Conservation (phyloP, 2,329 filamentous ascomycete genomes). For the Graphiopsis chlorocephala region DNA sequence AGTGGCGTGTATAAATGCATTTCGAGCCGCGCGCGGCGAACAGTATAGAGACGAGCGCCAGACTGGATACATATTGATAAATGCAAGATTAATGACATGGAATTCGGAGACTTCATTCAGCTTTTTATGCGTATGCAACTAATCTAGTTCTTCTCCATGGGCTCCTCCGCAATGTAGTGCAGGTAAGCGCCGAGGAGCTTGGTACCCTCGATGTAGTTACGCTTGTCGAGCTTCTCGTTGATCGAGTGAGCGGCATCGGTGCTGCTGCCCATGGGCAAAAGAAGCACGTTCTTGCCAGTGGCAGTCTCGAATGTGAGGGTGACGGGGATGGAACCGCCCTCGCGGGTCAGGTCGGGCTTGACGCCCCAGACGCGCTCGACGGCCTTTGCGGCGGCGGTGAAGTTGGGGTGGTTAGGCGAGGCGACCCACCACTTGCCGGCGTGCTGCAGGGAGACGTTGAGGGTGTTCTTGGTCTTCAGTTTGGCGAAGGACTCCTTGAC, state of each 20-base stretch:
- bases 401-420: slow-evolving; percentile 98
- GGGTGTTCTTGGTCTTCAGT: slow-evolving; percentile 85
- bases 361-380: slow-evolving; percentile 92
- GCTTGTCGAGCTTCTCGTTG: slow-evolving; percentile 96
- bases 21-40: not conserved
- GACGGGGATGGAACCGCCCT: slow-evolving; percentile 95
- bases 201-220: slow-evolving; percentile 96
- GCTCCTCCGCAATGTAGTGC: slow-evolving; percentile 93
- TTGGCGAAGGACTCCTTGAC: slow-evolving; percentile 82
- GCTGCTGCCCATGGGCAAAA: slow-evolving; percentile 95
- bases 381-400: slow-evolving; percentile 90
- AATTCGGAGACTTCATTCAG: slow-evolving; percentile 7
- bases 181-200: slow-evolving; percentile 94
- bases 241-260: slow-evolving; percentile 96
- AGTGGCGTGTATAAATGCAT: not conserved
- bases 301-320: slow-evolving; percentile 97
- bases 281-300: slow-evolving; percentile 93
- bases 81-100: not conserved
- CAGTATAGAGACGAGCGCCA: not conserved
- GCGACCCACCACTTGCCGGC: slow-evolving; percentile 99
- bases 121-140: not conserved
- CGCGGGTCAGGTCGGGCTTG: slow-evolving; percentile 89
- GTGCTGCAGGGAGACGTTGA: slow-evolving; percentile 80
- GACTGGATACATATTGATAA: not conserved
- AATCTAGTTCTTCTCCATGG: slow-evolving; percentile 38